Conservation (phyloP, 1,139 yeast genomes). For the Candida neerlandica region DNA sequence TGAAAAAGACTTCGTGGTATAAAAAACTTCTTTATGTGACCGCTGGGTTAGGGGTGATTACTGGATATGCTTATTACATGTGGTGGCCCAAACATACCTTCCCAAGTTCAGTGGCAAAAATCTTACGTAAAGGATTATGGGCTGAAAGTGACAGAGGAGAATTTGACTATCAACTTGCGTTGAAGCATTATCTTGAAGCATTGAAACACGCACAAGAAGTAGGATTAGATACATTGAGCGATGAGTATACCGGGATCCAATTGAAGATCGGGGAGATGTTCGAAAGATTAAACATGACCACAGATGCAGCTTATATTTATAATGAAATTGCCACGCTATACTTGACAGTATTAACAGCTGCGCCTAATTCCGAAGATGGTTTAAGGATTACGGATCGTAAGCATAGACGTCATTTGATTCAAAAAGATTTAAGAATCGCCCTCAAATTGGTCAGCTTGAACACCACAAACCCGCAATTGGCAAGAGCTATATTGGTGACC, state of each 20-base stretch:
- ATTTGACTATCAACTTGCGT: constrained; percentile 64
- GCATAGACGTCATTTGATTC: constrained; percentile 61
- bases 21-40: constrained; percentile 25
- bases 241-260: constrained; percentile 73
- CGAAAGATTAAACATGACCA: constrained; percentile 59
- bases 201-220: constrained; percentile 44
- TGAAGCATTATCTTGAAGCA: constrained; percentile 66
- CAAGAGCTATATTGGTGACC: constrained; percentile 62
- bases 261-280: constrained; percentile 86
- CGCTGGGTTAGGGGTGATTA: constrained; percentile 32
- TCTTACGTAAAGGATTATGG: constrained; percentile 75
- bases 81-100: constrained; percentile 65
- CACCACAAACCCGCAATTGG: constrained; percentile 49
- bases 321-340: constrained; percentile 68
- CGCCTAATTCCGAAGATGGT: constrained; percentile 25
- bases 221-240: constrained; percentile 50
- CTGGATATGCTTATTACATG: constrained; percentile 48
- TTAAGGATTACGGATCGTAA: constrained; percentile 25
- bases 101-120: constrained; percentile 62
- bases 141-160: constrained; percentile 79
- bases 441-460: constrained; percentile 66
- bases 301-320: constrained; percentile 67
- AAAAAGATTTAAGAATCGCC: constrained; percentile 70
- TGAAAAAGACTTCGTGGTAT: constrained; percentile 20
- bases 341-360: constrained; percentile 54